phyloP scores from a whole-genome alignment of 2,329 filamentous ascomycete species.

The Colletotrichum zoysiae region DNA sequence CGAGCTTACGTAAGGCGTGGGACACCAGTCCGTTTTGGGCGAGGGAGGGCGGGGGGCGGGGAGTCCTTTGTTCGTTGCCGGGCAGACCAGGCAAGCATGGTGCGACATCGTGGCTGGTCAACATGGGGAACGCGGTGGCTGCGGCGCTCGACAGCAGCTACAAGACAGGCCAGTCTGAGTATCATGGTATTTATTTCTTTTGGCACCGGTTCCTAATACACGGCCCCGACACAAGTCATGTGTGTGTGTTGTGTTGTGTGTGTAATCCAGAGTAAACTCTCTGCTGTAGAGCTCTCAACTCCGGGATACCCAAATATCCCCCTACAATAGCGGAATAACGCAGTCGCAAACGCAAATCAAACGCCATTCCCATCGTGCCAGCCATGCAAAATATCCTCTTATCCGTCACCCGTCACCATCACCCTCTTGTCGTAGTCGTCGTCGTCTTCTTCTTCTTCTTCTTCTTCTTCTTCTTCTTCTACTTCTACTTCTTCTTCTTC shows the following conservation, averaged over 20 bases:
- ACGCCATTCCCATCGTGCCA: slow-evolving; percentile 42
- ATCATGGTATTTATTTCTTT: slow-evolving; percentile 34
- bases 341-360: slow-evolving; percentile 37
- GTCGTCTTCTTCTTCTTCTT: neutral
- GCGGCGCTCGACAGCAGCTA: neutral
- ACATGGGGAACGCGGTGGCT: neutral
- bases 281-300: slow-evolving; percentile 31
- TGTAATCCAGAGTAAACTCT: slow-evolving; percentile 30
- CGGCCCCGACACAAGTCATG: slow-evolving; percentile 6
- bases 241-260: slow-evolving; percentile 10
- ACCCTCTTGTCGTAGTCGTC: neutral
- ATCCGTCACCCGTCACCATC: slow-evolving; percentile 7
- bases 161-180: neutral
- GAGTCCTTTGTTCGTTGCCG: slow-evolving; percentile 36
- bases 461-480: too few species aligned
- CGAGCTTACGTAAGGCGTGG: slow-evolving; percentile 26
- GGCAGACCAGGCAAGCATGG: slow-evolving; percentile 15
- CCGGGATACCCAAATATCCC: slow-evolving; percentile 38
- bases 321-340: slow-evolving; percentile 35
- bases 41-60: neutral
- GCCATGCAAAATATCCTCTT: slow-evolving; percentile 38
- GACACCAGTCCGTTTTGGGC: neutral
- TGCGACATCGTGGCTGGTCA: slow-evolving; percentile 17
- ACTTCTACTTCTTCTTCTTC: neutral
- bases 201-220: slow-evolving; percentile 16